Conservation (phyloP, 83 land plant species). For the Larix sibirica region DNA sequence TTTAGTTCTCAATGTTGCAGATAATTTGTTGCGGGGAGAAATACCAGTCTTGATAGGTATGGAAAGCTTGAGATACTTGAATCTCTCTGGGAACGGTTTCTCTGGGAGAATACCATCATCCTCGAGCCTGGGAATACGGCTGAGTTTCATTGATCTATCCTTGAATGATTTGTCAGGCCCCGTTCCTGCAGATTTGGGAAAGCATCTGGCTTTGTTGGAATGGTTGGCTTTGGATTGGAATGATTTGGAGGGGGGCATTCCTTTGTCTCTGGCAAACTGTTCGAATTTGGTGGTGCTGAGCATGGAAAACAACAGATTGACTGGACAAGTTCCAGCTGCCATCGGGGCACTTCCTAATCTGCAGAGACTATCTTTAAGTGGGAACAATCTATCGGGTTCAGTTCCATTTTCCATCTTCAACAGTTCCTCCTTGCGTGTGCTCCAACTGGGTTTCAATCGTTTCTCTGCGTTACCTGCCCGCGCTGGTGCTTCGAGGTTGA, state of each 20-base stretch:
- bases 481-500: not conserved
- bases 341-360: constrained; percentile 45
- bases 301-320: constrained; percentile 45
- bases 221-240: constrained; percentile 55
- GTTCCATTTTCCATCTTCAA: constrained; percentile 51
- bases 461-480: constrained; percentile 37
- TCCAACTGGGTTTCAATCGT: constrained; percentile 48
- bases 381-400: constrained; percentile 54
- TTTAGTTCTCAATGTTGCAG: constrained; percentile 40
- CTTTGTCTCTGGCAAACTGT: constrained; percentile 62
- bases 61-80: constrained; percentile 33
- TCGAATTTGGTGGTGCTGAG: constrained; percentile 51
- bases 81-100: constrained; percentile 46
- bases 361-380: constrained; percentile 36
- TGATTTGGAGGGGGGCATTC: constrained; percentile 52
- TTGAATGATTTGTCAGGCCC: constrained; percentile 48
- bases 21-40: constrained; percentile 47
- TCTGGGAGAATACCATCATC: constrained; percentile 46
- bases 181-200: constrained; percentile 37
- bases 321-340: constrained; percentile 55
- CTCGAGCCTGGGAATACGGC: constrained; percentile 15
- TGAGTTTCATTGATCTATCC: constrained; percentile 42
- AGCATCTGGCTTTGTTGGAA: constrained; percentile 20
- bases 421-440: constrained; percentile 31
- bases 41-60: constrained; percentile 10